Evolutionary conservation across 345 rosid genomes (phyloP).

Genomic region (Camelina laxa): DNA sequence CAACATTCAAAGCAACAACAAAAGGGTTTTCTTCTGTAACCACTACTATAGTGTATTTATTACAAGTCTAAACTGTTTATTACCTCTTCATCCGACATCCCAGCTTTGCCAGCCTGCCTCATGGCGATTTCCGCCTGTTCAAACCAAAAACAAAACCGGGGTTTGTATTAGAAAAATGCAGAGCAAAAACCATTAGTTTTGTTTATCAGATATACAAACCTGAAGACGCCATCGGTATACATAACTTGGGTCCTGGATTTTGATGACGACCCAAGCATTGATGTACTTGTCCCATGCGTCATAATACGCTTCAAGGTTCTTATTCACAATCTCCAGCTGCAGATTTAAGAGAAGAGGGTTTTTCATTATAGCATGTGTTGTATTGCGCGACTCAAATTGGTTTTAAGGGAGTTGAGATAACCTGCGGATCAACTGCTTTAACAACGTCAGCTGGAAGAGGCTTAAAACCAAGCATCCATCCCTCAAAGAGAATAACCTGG

Average conservation of each 20-base stretch:
- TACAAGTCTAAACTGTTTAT: background rate
- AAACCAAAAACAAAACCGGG: background rate
- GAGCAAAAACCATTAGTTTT: background rate
- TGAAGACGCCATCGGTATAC: conserved; percentile 96
- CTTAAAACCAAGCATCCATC: conserved; percentile 99
- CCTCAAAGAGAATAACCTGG: conserved; percentile 87
- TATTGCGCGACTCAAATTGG: background rate
- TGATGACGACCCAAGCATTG: conserved; percentile 81
- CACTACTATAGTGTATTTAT: conserved; percentile 1
- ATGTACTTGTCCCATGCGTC: conserved; percentile 92
- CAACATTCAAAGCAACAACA: conserved; percentile 8
- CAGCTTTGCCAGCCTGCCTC: conserved; percentile 85
- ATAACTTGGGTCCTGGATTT: conserved; percentile 84
- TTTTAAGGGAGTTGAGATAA: conserved; percentile 28
- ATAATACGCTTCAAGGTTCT: conserved; percentile 84
- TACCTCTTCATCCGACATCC: conserved; percentile 96
- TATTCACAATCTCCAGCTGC: conserved; percentile 78
- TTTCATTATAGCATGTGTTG: conserved; percentile 12
- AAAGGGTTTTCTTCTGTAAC: background rate
- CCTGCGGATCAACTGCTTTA: conserved; percentile 89
- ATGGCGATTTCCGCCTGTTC: conserved; percentile 92
- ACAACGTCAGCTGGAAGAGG: conserved; percentile 68
- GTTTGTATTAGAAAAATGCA: background rate
- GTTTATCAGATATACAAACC: conserved; percentile 48
- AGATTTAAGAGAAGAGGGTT: conserved; percentile 25